Conservation (phyloP, 441 rosid species). For the Gossypium davidsonii region DNA sequence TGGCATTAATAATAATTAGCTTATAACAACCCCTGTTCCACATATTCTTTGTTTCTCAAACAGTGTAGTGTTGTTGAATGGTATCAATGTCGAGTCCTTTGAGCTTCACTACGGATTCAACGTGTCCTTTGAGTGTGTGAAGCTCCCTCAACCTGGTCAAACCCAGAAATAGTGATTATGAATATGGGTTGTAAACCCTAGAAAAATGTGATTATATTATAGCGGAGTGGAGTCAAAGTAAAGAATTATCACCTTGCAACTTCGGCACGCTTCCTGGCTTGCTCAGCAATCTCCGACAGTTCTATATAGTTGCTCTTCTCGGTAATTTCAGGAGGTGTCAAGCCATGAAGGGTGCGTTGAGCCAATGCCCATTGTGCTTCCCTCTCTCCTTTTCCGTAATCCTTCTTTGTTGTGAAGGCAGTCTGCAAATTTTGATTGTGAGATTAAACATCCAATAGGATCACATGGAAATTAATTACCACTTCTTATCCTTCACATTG, state of each 20-base stretch:
- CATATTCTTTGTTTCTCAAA: constrained; percentile 21
- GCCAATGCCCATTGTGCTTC: constrained; percentile 71
- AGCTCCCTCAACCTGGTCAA: constrained; percentile 52
- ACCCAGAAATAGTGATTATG: background rate
- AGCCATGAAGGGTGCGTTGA: constrained; percentile 67
- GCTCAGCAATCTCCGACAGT: constrained; percentile 58
- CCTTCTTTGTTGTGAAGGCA: constrained; percentile 67
- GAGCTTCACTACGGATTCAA: constrained; percentile 68
- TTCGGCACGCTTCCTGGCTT: constrained; percentile 61
- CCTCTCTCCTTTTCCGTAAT: constrained; percentile 60
- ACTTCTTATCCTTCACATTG: background rate
- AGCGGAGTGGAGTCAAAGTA: no score
- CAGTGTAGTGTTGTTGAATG: constrained; percentile 65
- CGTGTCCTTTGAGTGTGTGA: constrained; percentile 67
- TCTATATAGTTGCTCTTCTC: constrained; percentile 46
- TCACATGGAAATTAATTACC: background rate
- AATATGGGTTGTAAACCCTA: no score
- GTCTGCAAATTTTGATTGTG: constrained; percentile 26
- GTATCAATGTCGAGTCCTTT: constrained; percentile 67
- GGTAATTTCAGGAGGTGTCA: constrained; percentile 41
- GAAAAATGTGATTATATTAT: no score
- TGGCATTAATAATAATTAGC: background rate
- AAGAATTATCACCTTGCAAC: constrained; percentile 42
- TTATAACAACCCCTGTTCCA: background rate
- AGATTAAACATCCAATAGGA: background rate